Conservation (phyloP, 306 rosid genomes). For the Sicyos edulis region DNA sequence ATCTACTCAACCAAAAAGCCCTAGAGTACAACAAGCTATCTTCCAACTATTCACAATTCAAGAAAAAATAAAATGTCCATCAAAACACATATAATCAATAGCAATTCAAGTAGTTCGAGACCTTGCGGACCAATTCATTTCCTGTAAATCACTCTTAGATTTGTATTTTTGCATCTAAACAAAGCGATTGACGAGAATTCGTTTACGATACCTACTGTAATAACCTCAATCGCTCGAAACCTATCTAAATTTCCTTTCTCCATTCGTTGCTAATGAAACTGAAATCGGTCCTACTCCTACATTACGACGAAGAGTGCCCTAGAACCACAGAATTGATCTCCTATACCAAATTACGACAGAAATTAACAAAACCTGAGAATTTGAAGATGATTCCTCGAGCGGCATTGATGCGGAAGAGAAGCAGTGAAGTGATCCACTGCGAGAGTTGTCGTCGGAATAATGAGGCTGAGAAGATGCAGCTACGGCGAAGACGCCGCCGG, state of each 20-base stretch:
- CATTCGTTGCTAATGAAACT: background rate
- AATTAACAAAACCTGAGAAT: slow-evolving; percentile 46
- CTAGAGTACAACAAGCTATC: slow-evolving; percentile 51
- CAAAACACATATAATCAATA: background rate
- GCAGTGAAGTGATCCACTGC: slow-evolving; percentile 29
- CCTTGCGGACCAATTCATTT: background rate
- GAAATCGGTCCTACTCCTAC: slow-evolving; percentile 8
- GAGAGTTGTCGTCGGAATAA: background rate
- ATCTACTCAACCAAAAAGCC: slow-evolving; percentile 71
- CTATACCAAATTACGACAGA: background rate
- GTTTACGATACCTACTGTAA: background rate
- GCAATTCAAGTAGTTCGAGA: background rate
- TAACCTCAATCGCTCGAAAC: slow-evolving; percentile 6
- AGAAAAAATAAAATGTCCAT: background rate
- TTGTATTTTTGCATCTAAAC: background rate
- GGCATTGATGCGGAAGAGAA: slow-evolving; percentile 37
- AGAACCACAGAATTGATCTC: background rate
- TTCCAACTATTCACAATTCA: slow-evolving; percentile 39
- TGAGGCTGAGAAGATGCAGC: slow-evolving; percentile 19
- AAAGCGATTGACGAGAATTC: background rate
- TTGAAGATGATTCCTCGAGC: slow-evolving; percentile 30
- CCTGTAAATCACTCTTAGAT: background rate
- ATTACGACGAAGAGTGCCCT: background rate
- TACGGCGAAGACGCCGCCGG: slow-evolving; percentile 23
- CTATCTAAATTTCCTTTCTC: background rate